Conservation (phyloP, 2,329 filamentous ascomycete species). For the Aureobasidium namibiae region DNA sequence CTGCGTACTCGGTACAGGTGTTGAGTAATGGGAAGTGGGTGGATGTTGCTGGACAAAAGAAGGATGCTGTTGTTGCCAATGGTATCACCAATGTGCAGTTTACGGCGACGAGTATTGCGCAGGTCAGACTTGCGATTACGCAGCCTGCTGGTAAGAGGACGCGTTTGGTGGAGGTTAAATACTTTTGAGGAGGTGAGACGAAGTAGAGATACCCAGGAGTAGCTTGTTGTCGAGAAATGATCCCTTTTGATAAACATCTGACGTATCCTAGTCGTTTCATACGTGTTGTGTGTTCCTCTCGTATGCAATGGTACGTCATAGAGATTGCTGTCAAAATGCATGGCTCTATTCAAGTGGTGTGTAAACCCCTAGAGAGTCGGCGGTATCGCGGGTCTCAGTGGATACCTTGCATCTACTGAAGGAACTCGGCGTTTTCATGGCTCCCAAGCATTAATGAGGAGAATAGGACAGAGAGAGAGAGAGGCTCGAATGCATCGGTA, state of each 20-base stretch:
- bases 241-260: neutral
- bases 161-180: conserved; percentile 32
- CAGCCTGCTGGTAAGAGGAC: conserved; percentile 26
- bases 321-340: too few relatives aligned
- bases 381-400: too few relatives aligned
- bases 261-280: neutral
- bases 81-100: conserved; percentile 30
- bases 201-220: neutral
- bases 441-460: too few relatives aligned
- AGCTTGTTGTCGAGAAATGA: neutral
- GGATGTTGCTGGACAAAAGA: conserved; percentile 21
- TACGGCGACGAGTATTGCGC: conserved; percentile 20
- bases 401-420: too few relatives aligned
- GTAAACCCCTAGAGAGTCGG: too few relatives aligned
- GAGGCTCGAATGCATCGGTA: too few relatives aligned
- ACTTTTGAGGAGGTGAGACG: conserved; percentile 16
- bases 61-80: conserved; percentile 25
- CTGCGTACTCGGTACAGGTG: conserved; percentile 25
- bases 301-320: too few relatives aligned
- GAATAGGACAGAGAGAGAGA: too few relatives aligned
- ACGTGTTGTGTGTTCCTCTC: too few relatives aligned
- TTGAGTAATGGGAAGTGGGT: conserved; percentile 22
- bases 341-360: too few relatives aligned
- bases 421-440: too few relatives aligned
- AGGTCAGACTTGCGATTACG: conserved; percentile 27